Conservation (phyloP, 192 early-diverging fungal species). For the Coemansia sp. region DNA sequence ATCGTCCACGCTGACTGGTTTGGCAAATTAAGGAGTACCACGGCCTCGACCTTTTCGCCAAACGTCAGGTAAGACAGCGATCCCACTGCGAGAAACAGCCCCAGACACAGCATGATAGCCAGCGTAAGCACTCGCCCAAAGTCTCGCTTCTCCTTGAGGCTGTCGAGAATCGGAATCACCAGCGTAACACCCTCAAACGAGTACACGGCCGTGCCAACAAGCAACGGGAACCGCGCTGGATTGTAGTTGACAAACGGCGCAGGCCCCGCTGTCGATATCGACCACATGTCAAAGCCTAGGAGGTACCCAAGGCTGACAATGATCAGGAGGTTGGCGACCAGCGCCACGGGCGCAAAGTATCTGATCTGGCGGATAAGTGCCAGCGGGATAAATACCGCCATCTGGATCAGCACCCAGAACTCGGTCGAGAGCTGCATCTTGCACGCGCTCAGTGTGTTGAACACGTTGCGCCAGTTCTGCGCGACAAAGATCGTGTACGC, state of each 20-base stretch:
- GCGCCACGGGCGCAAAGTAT: conserved; percentile 83
- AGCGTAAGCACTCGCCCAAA: conserved; percentile 81
- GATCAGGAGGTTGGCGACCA: conserved; percentile 94
- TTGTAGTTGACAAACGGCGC: conserved; percentile 79
- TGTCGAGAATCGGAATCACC: conserved; percentile 72
- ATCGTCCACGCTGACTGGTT: conserved; percentile 67
- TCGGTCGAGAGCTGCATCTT: conserved; percentile 63
- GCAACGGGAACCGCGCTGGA: conserved; percentile 76
- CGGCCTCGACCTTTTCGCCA: conserved; percentile 83
- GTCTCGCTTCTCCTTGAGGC: conserved; percentile 83
- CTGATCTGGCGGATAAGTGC: conserved; percentile 92
- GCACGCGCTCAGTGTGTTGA: conserved; percentile 73
- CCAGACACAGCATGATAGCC: conserved; percentile 76
- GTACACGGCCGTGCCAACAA: conserved; percentile 96
- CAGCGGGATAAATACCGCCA: conserved; percentile 79
- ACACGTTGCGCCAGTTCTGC: conserved; percentile 76
- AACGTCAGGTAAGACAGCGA: conserved; percentile 87
- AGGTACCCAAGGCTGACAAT: conserved; percentile 85
- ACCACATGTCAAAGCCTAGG: conserved; percentile 77
- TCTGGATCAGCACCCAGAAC: conserved; percentile 80
- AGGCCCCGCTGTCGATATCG: conserved; percentile 55
- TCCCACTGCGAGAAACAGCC: conserved; percentile 84
- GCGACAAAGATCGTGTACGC: conserved; percentile 92
- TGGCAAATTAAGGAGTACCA: conserved; percentile 90
- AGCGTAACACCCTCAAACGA: conserved; percentile 90